Base-by-base conservation (phyloP, 805 yeast species). In the Kuraishia cidri region DNA sequence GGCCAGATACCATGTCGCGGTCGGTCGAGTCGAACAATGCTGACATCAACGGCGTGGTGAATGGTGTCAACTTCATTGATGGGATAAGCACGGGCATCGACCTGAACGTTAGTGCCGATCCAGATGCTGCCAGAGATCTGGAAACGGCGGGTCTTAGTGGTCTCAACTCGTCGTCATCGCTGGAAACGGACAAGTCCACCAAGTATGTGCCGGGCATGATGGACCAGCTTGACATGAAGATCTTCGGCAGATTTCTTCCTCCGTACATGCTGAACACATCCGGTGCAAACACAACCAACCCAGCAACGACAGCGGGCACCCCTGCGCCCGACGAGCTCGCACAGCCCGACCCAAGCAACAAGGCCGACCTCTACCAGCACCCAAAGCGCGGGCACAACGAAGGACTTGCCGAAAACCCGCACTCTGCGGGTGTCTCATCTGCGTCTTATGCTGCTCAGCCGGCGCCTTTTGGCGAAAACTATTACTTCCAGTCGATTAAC, bases 191-290 rank as follows among this genome's bases (percentile, higher is more conserved):
- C 16, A 15, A 12, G 12, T 24, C 34, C 15, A 31, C 52, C 26
- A 55, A 60, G 33, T 82, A 83, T 45, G 66, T 82, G 39, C 85
- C 92, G 2, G 92, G 94, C 4, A 79, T 83, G 27, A 80, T 86
- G 65, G 95, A 86, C 51, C 82, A 79, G 42, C 56, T 86, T 30
- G 96, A 86, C 50, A 74, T 84, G 47, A 88, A 84, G 47, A 67
- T 86, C 13, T 86, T 86, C 61, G 96, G 95, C 1, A 60, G 83
- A 25, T 78, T 81, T 41, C 50, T 84, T 31, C 95, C 95, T 3
- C 92, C 94, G 3, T 84, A 82, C 49, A 84, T 84, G 94, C 62
- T 77, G 27, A 55, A 56, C 33, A 13, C 24, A 19, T 12, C 31
- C 11, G 14, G 18, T 18, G 13, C 17, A 9, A 12, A 13, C 10